These are phyloP conservation scores for Suillus plorans DNA, from an alignment of 768 basidiomycete species.

Conservation along the genomic window DNA sequence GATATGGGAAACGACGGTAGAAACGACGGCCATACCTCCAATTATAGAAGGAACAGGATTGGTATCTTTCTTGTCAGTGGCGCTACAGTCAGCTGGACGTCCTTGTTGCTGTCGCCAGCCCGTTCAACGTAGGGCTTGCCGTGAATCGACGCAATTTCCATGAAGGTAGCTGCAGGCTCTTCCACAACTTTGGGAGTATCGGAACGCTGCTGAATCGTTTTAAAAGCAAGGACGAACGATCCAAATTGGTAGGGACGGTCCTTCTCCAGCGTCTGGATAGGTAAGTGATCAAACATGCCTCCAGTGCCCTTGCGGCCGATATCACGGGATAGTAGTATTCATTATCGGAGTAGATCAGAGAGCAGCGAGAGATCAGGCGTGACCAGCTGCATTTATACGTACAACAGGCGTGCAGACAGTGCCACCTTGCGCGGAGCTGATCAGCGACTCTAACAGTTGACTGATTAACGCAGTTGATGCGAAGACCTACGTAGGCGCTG, in stretches of 20 bases:
- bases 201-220: conserved; percentile 11
- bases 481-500: not conserved
- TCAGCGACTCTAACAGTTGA: not conserved
- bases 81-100: conserved; percentile 17
- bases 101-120: conserved; percentile 21
- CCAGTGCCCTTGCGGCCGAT: conserved; percentile 19
- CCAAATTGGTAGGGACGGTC: conserved; percentile 25
- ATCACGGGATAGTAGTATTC: conserved; percentile 20
- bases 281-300: no score
- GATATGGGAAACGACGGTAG: not conserved
- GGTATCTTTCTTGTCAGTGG: conserved; percentile 24
- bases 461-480: not conserved
- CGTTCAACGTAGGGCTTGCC: conserved; percentile 28
- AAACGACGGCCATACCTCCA: conserved; percentile 16
- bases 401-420: not conserved
- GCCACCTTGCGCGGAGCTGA: not conserved
- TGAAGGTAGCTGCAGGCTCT: no score
- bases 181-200: not conserved
- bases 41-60: conserved; percentile 25
- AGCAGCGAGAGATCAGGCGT: not conserved
- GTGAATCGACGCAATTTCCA: no score
- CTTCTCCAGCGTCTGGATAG: no score
- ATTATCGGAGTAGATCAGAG: not conserved
- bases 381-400: not conserved
- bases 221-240: conserved; percentile 26